Base-by-base conservation (phyloP, 768 basidiomycete genomes). In the Leccinum sublutescens region DNA sequence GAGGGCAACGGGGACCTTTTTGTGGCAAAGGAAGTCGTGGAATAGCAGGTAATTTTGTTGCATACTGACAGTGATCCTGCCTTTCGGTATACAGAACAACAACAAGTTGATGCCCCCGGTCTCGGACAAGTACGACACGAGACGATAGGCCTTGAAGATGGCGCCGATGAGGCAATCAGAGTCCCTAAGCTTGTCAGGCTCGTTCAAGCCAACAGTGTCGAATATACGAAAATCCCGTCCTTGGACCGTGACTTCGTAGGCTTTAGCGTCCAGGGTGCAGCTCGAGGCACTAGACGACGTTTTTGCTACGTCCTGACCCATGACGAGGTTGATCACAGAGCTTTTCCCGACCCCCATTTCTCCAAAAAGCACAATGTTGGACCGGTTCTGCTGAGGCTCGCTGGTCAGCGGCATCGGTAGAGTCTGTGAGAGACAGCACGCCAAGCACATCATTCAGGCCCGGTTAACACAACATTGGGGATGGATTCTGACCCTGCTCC, bases 241-340 rank as follows among this genome's bases (percentile, higher is more conserved):
- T 40, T 57, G 63, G 29, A 66, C 48, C 2, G 66, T 62, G 50
- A 67, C 60, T 4, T 61, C 48, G 62, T 78, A 77, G 1, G 62
- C 49, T 21, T 56, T 62, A 43, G 64, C 70, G 6, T 72, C 57
- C 52, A 80, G 63, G 2, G 78, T 78, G 54, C 74, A 76, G 25
- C 72, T 71, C 7, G 59, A 58, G n/a, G 69, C 73, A 7, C 65
- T 59, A 23, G 68, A 71, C 17, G 76, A 77, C 2, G 66, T 66
- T 5, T 2, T 45, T 1, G 78, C 78, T 15, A 57, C 54, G 5
- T 64, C 67, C 15, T 5, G 57, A 25, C 71, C 71, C 17, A 64
- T 50, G 38, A 81, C 62, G 69, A 80, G 74, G 62, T 80, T 81
- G 57, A 79, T 62, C 14, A 80, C 60, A 1, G 77, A 78, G 57